Conservation (phyloP, 768 basidiomycete species). For the Paxillus involutus region DNA sequence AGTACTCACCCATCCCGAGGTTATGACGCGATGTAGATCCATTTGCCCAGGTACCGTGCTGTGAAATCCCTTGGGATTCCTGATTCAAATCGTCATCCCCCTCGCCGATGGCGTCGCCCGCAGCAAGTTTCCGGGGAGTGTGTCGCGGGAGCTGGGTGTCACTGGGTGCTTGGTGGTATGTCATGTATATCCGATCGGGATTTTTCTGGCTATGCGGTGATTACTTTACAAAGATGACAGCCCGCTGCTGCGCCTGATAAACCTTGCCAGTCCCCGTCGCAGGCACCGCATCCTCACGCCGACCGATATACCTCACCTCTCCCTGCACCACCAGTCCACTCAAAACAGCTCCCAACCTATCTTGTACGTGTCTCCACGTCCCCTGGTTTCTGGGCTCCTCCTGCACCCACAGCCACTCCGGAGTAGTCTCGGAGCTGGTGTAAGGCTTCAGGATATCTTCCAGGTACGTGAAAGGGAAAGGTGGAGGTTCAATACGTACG, state of each 20-base stretch:
- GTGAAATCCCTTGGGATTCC: too few relatives aligned
- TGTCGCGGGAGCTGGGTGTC: too few relatives aligned
- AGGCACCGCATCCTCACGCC: conserved; percentile 71
- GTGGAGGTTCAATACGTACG: conserved; percentile 78
- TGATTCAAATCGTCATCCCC: too few relatives aligned
- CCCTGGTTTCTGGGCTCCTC: conserved; percentile 92
- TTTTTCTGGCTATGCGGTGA: too few relatives aligned
- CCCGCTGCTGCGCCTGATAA: conserved; percentile 65
- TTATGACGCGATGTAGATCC: too few relatives aligned
- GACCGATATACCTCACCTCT: conserved; percentile 57
- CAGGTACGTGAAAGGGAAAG: conserved; percentile 76
- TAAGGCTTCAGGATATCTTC: conserved; percentile 48
- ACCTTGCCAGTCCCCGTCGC: conserved; percentile 74
- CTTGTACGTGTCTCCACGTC: conserved; percentile 64
- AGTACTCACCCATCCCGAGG: too few relatives aligned
- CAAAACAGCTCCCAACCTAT: conserved; percentile 56
- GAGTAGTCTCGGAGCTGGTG: conserved; percentile 37
- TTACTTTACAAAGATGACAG: too few relatives aligned
- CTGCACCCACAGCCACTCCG: conserved; percentile 63
- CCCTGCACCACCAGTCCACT: conserved; percentile 32
- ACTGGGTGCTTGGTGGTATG: too few relatives aligned
- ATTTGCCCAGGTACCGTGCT: too few relatives aligned
- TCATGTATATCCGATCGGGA: too few relatives aligned
- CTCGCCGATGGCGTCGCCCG: too few relatives aligned
- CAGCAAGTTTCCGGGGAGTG: too few relatives aligned